Evolutionary conservation across 192 early-diverging fungal genomes (phyloP).

Genomic region (Linnemannia exigua): DNA sequence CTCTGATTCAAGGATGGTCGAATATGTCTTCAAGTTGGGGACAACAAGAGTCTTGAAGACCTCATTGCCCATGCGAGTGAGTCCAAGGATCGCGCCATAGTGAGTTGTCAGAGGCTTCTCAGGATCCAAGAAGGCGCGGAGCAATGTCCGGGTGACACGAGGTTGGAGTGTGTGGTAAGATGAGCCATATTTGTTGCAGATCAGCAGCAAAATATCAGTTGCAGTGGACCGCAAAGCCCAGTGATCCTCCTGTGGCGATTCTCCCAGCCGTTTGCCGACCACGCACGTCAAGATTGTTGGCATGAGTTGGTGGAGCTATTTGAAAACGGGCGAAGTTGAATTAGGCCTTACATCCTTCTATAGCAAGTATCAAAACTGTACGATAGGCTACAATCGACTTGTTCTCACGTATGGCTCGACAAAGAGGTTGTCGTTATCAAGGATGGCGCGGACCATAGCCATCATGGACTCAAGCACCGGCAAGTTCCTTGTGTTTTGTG

Average conservation of each 20-base stretch:
- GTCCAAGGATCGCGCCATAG: constrained; percentile 90
- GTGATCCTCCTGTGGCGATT: constrained; percentile 81
- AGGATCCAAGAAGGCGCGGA: constrained; percentile 92
- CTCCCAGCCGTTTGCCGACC: constrained; percentile 86
- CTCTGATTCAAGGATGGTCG: constrained; percentile 52
- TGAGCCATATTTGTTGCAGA: constrained; percentile 82
- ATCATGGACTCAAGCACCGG: constrained; percentile 81
- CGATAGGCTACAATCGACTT: not conserved
- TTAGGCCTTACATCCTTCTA: too few relatives aligned
- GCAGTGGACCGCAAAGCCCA: constrained; percentile 86
- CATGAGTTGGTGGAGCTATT: constrained; percentile 94
- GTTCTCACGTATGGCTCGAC: constrained; percentile 91
- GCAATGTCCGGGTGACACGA: constrained; percentile 89
- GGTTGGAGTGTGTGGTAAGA: constrained; percentile 91
- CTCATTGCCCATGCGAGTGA: constrained; percentile 82
- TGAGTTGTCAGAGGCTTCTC: constrained; percentile 84
- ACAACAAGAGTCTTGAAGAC: constrained; percentile 82
- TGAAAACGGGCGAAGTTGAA: too few relatives aligned
- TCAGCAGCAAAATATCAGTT: constrained; percentile 77
- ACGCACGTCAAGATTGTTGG: constrained; percentile 94
- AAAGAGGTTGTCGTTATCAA: constrained; percentile 91
- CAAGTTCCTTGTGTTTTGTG: constrained; percentile 83
- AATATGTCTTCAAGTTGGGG: constrained; percentile 83
- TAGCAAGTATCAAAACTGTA: too few relatives aligned
- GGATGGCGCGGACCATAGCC: constrained; percentile 81